Conservation (phyloP, 108 stramenopile genomes). For the Skeletonema marinoi region DNA sequence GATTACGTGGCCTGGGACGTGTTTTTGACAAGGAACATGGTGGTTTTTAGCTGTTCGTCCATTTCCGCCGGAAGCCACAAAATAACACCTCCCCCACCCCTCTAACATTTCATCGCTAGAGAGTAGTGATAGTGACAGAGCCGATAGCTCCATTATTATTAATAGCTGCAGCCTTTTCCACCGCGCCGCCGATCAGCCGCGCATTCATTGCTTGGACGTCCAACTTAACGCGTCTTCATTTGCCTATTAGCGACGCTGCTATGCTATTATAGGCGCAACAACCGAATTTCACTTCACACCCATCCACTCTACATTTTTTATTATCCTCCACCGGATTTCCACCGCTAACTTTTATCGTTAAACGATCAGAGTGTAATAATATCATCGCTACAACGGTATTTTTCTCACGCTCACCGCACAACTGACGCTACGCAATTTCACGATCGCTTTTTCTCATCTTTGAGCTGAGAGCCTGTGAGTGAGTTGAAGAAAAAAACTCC, state of each 20-base stretch:
- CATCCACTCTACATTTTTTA: not conserved
- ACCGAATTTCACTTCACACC: conserved; percentile 7
- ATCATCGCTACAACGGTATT: not conserved
- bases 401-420: not conserved
- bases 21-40: too few species aligned
- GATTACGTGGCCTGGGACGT: too few species aligned
- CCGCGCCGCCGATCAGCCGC: conserved; percentile 5
- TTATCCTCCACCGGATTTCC: not conserved
- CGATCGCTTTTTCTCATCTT: not conserved
- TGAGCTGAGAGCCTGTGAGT: not conserved
- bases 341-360: not conserved
- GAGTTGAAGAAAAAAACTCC: not conserved
- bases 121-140: not conserved
- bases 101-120: not conserved
- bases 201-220: not conserved
- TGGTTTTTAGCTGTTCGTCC: too few species aligned
- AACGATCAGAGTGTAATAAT: not conserved
- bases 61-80: not conserved
- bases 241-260: not conserved
- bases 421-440: not conserved
- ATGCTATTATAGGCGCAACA: not conserved
- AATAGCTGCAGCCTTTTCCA: not conserved
- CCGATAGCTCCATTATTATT: not conserved
- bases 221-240: not conserved
- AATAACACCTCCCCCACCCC: not conserved